These are phyloP conservation scores for Eucalyptus polyanthemos DNA, from an alignment of 345 rosid species.

Conservation along the genomic window DNA sequence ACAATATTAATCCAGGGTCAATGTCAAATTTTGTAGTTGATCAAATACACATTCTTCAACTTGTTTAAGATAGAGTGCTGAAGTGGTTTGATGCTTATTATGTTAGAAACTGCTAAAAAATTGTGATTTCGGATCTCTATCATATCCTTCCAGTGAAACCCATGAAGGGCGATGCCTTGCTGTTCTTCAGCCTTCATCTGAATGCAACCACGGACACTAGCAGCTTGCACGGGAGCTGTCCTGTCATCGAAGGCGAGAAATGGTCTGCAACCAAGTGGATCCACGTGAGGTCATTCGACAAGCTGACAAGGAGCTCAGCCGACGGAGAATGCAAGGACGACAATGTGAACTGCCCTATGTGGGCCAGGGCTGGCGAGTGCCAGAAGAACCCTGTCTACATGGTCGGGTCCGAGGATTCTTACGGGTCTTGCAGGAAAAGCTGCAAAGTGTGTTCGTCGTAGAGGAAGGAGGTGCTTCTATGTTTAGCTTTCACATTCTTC, in stretches of 20 bases:
- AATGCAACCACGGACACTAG: constrained; percentile 19
- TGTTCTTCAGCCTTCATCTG: constrained; percentile 35
- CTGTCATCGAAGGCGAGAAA: constrained; percentile 35
- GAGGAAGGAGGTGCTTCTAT: neutral
- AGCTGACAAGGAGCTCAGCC: neutral
- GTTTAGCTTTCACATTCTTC: neutral
- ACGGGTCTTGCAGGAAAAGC: constrained; percentile 80
- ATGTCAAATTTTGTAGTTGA: neutral
- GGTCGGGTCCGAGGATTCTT: constrained; percentile 34
- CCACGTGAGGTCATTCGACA: constrained; percentile 68
- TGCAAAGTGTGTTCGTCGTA: constrained; percentile 60
- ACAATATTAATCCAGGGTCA: neutral
- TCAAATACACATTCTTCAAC: neutral
- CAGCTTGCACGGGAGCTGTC: constrained; percentile 43
- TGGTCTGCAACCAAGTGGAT: constrained; percentile 55
- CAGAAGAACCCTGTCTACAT: constrained; percentile 64
- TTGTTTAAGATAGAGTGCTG: neutral
- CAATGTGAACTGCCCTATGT: constrained; percentile 30
- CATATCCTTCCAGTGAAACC: constrained; percentile 22
- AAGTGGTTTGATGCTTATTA: neutral
- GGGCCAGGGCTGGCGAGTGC: constrained; percentile 83
- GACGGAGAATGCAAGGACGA: constrained; percentile 39
- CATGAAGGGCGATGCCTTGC: constrained; percentile 23
- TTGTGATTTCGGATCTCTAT: neutral
- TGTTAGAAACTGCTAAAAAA: neutral